Percentiles rank a stretch among this genome's conserved stretches.
Conservation (phyloP, 2,329 filamentous ascomycete species). For the Aspergillus ochraceus region DNA sequence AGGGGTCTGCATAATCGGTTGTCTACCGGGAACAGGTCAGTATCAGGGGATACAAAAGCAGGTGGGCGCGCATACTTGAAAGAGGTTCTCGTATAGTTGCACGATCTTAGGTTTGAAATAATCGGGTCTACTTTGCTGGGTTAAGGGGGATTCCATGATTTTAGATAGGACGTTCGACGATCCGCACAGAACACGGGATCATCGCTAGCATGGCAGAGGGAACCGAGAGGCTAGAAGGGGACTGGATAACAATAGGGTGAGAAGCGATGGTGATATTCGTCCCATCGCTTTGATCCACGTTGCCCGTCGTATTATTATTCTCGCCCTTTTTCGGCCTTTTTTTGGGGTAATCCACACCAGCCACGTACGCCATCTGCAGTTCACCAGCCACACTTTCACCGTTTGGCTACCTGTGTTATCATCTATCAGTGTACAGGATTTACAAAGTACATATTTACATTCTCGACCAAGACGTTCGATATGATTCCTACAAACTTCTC, state of each 20-base stretch:
- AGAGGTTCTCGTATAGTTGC: slow-evolving; percentile 80
- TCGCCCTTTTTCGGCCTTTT: slow-evolving; percentile 15
- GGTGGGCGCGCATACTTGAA: slow-evolving; percentile 52
- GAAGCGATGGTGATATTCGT: slow-evolving; percentile 1
- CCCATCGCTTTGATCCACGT: slow-evolving; percentile 8
- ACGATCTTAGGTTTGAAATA: slow-evolving; percentile 94
- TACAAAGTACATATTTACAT: too few species aligned
- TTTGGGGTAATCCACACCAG: slow-evolving; percentile 12
- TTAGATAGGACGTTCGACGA: slow-evolving; percentile 15
- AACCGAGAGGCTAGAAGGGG: background rate
- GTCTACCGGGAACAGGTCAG: slow-evolving; percentile 48
- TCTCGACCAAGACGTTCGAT: too few species aligned
- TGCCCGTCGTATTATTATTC: slow-evolving; percentile 8
- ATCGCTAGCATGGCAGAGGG: slow-evolving; percentile 20
- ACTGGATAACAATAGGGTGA: background rate
- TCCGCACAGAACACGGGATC: slow-evolving; percentile 18
- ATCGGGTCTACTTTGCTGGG: slow-evolving; percentile 85
- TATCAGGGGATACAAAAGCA: background rate
- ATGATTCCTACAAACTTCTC: too few species aligned
- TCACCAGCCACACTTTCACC: slow-evolving; percentile 6
- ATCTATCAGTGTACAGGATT: background rate
- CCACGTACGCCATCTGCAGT: slow-evolving; percentile 8
- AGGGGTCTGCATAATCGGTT: slow-evolving; percentile 66
- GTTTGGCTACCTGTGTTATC: background rate
- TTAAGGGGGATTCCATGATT: slow-evolving; percentile 88